Conservation (phyloP, 306 rosid genomes). For the Arachis hypogaea region DNA sequence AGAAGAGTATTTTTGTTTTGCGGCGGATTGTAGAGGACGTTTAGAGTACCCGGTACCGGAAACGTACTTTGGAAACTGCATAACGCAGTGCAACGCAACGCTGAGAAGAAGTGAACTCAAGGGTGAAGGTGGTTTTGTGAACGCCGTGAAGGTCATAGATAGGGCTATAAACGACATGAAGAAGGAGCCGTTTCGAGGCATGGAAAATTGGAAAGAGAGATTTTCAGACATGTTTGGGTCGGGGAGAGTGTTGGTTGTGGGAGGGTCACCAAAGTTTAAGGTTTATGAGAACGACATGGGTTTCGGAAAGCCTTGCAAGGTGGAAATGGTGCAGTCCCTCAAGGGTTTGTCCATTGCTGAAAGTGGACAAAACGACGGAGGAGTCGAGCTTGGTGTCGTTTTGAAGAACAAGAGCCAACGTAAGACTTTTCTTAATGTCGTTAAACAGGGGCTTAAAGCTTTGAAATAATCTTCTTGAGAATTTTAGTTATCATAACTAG, state of each 20-base stretch:
- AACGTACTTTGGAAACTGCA: conserved; percentile 50
- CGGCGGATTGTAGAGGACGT: conserved; percentile 47
- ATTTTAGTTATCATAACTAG: too few relatives aligned
- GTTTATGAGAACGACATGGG: conserved; percentile 51
- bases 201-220: conserved; percentile 35
- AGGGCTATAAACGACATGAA: conserved; percentile 29
- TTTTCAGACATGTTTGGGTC: conserved; percentile 30
- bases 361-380: conserved; percentile 36
- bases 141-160: conserved; percentile 37
- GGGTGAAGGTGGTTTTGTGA: conserved; percentile 44
- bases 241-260: conserved; percentile 36
- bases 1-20: conserved; percentile 42
- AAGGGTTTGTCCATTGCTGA: conserved; percentile 50
- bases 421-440: conserved; percentile 20
- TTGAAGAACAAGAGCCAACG: background rate
- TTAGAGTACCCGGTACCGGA: conserved; percentile 33
- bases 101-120: conserved; percentile 37
- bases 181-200: conserved; percentile 26
- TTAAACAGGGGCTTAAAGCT: conserved; percentile 30
- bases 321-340: conserved; percentile 45
- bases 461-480: background rate
- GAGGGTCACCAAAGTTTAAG: conserved; percentile 46
- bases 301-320: conserved; percentile 48
- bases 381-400: conserved; percentile 47
- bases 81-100: conserved; percentile 29